Evolutionary conservation across 371 early-diverging fungal species (phyloP).

Genomic region (Apophysomyces sp.): DNA sequence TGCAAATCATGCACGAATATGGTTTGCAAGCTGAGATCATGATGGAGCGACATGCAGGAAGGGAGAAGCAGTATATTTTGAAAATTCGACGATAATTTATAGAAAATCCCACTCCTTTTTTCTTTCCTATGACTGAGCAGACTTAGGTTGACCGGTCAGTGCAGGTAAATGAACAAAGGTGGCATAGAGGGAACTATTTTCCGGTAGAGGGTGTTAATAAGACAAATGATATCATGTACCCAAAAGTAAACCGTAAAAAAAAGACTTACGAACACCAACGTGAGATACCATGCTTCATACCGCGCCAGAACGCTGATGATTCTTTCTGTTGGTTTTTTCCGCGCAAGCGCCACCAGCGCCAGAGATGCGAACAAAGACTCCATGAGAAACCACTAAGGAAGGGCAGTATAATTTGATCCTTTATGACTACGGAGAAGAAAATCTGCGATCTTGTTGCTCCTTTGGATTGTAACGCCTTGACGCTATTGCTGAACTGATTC

Average conservation of each 20-base stretch:
- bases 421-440: conserved; percentile 35
- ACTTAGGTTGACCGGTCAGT: background rate
- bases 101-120: background rate
- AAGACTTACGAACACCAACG: conserved; percentile 34
- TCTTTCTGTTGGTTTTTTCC: conserved; percentile 4
- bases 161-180: background rate
- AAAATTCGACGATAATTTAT: conserved; percentile 39
- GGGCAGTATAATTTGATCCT: conserved; percentile 46
- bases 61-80: conserved; percentile 58
- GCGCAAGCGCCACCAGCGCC: conserved; percentile 43
- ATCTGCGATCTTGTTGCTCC: conserved; percentile 29
- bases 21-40: conserved; percentile 43
- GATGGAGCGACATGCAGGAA: conserved; percentile 54
- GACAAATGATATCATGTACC: background rate
- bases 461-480: conserved; percentile 24
- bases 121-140: background rate
- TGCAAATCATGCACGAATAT: conserved; percentile 49
- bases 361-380: conserved; percentile 32
- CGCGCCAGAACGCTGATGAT: conserved; percentile 22
- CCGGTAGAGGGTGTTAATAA: background rate
- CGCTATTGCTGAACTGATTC: conserved; percentile 34
- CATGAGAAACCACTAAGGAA: conserved; percentile 46
- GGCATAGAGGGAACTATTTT: conserved; percentile 3
- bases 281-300: conserved; percentile 26
- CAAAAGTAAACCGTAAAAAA: background rate